Conservation (phyloP, 2,329 filamentous ascomycete species). For the Aspergillus latus region DNA sequence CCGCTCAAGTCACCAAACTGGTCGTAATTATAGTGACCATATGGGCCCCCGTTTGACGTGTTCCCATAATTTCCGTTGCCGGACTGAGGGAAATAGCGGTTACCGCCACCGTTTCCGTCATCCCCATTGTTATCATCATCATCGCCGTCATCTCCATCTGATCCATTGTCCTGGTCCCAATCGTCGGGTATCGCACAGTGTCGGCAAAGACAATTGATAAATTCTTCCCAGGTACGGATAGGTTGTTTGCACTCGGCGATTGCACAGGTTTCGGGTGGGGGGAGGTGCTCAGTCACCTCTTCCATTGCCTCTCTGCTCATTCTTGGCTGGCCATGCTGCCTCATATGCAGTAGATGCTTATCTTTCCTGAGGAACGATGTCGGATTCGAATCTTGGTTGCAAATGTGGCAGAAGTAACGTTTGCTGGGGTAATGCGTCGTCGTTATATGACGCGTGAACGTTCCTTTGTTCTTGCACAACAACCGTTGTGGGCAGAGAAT, state of each 20-base stretch:
- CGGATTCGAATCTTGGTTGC: background rate
- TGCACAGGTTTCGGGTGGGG: background rate
- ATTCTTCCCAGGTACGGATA: background rate
- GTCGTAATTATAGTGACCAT: background rate
- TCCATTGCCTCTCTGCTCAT: background rate
- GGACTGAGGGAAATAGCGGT: background rate
- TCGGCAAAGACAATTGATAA: background rate
- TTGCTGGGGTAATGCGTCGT: background rate
- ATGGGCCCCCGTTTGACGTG: background rate
- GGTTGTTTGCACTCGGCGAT: background rate
- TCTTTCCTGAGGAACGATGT: background rate
- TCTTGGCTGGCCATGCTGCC: background rate
- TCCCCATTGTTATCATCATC: background rate
- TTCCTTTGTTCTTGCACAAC: background rate
- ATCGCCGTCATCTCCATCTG: background rate
- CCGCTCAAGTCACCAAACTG: background rate
- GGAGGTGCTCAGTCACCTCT: background rate
- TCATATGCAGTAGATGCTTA: background rate
- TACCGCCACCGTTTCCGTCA: background rate
- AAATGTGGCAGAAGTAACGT: background rate
- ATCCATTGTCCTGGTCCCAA: background rate
- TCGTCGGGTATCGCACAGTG: constrained; percentile 1
- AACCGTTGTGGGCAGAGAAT: background rate
- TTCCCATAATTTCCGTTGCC: background rate
- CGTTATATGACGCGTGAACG: background rate